These are phyloP conservation scores for Diaporthe sp. DNA, from an alignment of 2,329 filamentous ascomycete species.

Conservation along the genomic window DNA sequence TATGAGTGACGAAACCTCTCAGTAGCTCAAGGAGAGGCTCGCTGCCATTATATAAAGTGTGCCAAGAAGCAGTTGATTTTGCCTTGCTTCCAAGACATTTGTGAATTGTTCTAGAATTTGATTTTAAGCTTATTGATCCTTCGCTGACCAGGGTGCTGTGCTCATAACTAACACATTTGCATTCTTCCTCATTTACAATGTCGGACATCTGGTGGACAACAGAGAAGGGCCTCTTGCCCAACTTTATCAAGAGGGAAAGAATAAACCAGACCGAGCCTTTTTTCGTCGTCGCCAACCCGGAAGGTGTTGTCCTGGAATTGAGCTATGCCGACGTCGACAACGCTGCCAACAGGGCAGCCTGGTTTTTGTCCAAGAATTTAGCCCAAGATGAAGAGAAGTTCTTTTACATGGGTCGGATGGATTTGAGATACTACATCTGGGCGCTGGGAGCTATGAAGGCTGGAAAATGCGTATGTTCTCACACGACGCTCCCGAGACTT, in stretches of 20 bases:
- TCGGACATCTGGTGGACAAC: slow-evolving; percentile 34
- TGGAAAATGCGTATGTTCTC: slow-evolving; percentile 36
- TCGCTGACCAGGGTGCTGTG: neutral
- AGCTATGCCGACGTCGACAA: slow-evolving; percentile 44
- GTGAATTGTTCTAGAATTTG: neutral
- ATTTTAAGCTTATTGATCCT: slow-evolving; percentile 17
- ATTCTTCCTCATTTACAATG: neutral
- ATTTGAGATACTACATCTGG: slow-evolving; percentile 41
- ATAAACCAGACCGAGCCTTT: slow-evolving; percentile 10
- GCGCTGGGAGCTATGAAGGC: slow-evolving; percentile 39
- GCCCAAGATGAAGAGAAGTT: slow-evolving; percentile 38
- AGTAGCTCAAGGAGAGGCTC: no score
- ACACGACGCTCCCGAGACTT: no score
- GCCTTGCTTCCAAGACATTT: neutral
- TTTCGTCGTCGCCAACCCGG: slow-evolving; percentile 23
- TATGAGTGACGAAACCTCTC: slow-evolving; percentile 16
- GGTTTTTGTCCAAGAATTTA: slow-evolving; percentile 43
- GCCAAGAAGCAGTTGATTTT: neutral
- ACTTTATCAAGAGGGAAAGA: slow-evolving; percentile 29
- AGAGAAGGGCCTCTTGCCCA: slow-evolving; percentile 36
- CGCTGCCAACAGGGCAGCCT: slow-evolving; percentile 43
- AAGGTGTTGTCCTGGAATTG: slow-evolving; percentile 39
- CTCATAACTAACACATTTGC: neutral
- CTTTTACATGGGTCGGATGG: slow-evolving; percentile 39
- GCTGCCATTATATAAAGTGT: slow-evolving; percentile 1